These are phyloP conservation scores for Malus domestica DNA, from an alignment of 306 rosid species.

Conservation along the genomic window DNA sequence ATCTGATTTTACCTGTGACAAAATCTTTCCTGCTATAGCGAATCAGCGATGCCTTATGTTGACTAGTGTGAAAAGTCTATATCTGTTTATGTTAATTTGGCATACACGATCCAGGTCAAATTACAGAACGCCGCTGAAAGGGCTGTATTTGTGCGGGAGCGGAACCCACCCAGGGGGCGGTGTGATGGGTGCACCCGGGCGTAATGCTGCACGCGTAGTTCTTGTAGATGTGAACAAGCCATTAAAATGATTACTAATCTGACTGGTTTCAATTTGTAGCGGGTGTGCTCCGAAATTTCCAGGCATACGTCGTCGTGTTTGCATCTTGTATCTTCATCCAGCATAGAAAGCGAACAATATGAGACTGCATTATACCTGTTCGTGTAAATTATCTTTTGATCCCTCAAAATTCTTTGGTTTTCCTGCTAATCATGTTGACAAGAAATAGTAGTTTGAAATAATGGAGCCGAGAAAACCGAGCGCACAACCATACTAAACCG, in stretches of 20 bases:
- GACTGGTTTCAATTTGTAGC: not conserved
- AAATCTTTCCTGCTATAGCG: not conserved
- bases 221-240: slow-evolving; percentile 46
- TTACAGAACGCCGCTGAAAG: slow-evolving; percentile 66
- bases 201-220: slow-evolving; percentile 72
- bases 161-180: slow-evolving; percentile 98
- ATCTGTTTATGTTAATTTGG: slow-evolving; percentile 13
- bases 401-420: not conserved
- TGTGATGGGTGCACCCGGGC: slow-evolving; percentile 94
- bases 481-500: too few relatives aligned
- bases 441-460: too few relatives aligned
- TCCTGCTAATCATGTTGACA: not conserved
- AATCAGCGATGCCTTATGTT: not conserved
- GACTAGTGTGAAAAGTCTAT: not conserved
- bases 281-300: not conserved
- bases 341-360: not conserved
- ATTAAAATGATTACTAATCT: not conserved
- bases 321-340: not conserved
- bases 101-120: slow-evolving; percentile 46
- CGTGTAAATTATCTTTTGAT: not conserved
- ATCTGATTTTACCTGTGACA: not conserved
- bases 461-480: too few relatives aligned
- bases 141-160: slow-evolving; percentile 72
- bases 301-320: not conserved
- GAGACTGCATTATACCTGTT: not conserved